Evolutionary conservation across 768 basidiomycete genomes (phyloP).

Genomic region (Roridomyces roridus): DNA sequence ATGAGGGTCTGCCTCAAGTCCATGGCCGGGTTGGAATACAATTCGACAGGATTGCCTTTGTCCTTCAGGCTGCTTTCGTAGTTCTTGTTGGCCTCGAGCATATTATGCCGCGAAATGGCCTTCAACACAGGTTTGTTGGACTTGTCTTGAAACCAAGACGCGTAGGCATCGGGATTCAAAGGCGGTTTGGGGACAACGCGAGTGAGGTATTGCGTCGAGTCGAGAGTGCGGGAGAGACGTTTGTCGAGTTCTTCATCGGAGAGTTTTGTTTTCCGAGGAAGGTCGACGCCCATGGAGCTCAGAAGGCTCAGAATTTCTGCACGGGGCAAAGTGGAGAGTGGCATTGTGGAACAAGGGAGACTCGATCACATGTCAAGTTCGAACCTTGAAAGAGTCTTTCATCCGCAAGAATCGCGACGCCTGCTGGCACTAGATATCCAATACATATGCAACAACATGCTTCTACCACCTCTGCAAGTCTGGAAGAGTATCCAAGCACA

Average conservation of each 20-base stretch:
- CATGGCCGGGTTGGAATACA: conserved; percentile 9
- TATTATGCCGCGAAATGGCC: conserved; percentile 13
- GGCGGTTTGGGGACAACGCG: conserved; percentile 9
- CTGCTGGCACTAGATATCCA: too few relatives aligned
- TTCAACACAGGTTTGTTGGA: conserved; percentile 13
- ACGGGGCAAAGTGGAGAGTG: background rate
- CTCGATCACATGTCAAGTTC: too few relatives aligned
- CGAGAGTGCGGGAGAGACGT: conserved; percentile 17
- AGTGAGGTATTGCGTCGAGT: conserved; percentile 16
- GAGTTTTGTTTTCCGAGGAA: conserved; percentile 20
- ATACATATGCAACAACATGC: background rate
- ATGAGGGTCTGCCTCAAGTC: conserved; percentile 17
- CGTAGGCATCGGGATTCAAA: conserved; percentile 5
- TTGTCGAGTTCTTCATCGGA: conserved; percentile 19
- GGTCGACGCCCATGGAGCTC: background rate
- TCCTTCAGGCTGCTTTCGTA: background rate
- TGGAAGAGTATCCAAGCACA: conserved; percentile 15
- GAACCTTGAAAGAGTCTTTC: too few relatives aligned
- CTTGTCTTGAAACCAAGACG: conserved; percentile 3
- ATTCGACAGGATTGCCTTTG: conserved; percentile 5
- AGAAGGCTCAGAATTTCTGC: background rate
- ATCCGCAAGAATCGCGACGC: too few relatives aligned
- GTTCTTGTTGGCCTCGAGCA: conserved; percentile 4
- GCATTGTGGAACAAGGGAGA: too few relatives aligned
- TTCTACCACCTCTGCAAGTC: conserved; percentile 24